Evolutionary conservation across 2,329 filamentous ascomycete species (phyloP), one percentile per base, ranked within the genome.

Genomic region (Microsporum audouinii): DNA sequence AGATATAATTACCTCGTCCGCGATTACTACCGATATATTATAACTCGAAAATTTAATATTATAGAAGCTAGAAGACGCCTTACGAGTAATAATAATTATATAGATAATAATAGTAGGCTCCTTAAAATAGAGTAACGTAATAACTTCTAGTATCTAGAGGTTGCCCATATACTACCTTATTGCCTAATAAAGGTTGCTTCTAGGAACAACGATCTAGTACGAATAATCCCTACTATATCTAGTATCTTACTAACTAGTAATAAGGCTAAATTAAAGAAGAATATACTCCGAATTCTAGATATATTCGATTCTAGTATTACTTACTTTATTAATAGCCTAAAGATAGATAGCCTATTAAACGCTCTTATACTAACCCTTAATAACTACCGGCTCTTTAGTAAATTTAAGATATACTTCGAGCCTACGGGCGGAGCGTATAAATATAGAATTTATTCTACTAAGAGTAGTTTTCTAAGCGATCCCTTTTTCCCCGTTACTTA

Each of bases 221-320:
- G 62, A 62, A 62, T 62, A 53, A 60, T 10, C 43, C 60, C 43
- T 2, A 17, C 23, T 27, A 10, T 4, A 14, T 27, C 43, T 47
- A 47, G 29, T 6, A 31, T 56, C 47, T 60, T 38, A 47, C 61
- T 62, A 47, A 62, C 53, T 47, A 8, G 47, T 29, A 47, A 57
- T 31, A 57, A 69, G 67, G 60, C 60, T 23, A 62, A 34, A n/a
- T 64, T 81, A 12, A 71, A 71, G 62, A 62, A 71, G 67, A 66
- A 69, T 0, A 71, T 72, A 17, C 65, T 77, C 10, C 63, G 65
- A 29, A 70, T 77, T 56, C 69, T 77, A 2, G 74, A 76, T 39
- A 77, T 77, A 71, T 75, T 77, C 61, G 74, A 77, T 62, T 62
- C 47, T 39, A 71, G 70, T 45, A 67, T 73, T 33, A 65, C 64